Evolutionary conservation across 2,329 filamentous ascomycete genomes (phyloP), one percentile per base, ranked within the genome.

Genomic region (Daldinia sp.): DNA sequence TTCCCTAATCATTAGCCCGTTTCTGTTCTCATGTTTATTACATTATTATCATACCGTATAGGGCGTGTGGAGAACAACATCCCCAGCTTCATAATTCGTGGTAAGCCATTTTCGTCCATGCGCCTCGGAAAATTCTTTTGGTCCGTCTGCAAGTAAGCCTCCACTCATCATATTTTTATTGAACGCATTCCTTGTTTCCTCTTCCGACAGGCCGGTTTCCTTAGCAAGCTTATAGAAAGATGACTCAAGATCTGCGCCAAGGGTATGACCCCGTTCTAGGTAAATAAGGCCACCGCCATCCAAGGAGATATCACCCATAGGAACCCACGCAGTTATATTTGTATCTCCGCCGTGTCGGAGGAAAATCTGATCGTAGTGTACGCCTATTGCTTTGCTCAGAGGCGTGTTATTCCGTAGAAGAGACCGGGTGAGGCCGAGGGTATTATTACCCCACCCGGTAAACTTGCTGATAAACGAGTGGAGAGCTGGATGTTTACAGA

Each of bases 321-420:
- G 84, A 0, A 88, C 83, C 87, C 87, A 89, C 0, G 85, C 86
- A 3, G 87, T 89, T 0, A 88, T 77, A 33, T 81, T 83, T 0
- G 85, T 87, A 1, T 84, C 82, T 56, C 87, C 86, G 0, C 86
- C 87, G 72, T 87, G 75, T 1, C 86, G 76, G 54, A 89, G 75
- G 71, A 88, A 89, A 23, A 85, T 87, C 76, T 89, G 86, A 71
- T 89, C 87, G 71, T 89, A 89, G 67, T 89, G 87, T 2, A 89
- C 87, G 0, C 87, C 86, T 67, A 88, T 88, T 0, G 86, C 85
- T 69, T 86, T 85, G 55, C 85, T 87, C 0, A 82, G 82, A 0
- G 87, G 87, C 0, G 84, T 85, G 70, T 88, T 88, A 69, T 88
- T 88, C 41, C 87, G 78, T 59, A 89, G 74, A 10, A 89, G 74